Evolutionary conservation across 2,329 filamentous ascomycete species (phyloP).

Genomic region (Fusarium torulosum): DNA sequence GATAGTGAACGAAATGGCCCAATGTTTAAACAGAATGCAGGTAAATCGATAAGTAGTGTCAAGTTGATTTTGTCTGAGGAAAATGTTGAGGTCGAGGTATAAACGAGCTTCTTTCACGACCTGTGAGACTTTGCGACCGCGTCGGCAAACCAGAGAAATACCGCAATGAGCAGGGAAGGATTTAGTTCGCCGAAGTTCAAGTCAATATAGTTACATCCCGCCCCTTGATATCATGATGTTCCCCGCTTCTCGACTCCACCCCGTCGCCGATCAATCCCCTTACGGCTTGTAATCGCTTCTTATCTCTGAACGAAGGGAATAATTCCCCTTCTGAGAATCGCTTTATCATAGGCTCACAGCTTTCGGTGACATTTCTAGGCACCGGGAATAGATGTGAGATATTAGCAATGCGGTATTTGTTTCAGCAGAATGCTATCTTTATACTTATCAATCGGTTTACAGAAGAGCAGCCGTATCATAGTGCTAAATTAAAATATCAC

Average conservation of each 20-base stretch:
- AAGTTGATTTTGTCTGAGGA: too few relatives aligned
- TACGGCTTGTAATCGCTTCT: not conserved
- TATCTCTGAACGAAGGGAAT: not conserved
- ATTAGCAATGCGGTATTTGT: not conserved
- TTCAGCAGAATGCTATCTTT: fast-evolving
- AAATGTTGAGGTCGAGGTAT: not conserved
- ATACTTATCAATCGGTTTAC: not conserved
- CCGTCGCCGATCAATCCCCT: constrained; percentile 2
- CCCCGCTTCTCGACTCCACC: not conserved
- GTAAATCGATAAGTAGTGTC: too few relatives aligned
- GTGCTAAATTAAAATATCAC: too few relatives aligned
- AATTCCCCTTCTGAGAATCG: constrained; percentile 7
- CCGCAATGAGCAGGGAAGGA: not conserved
- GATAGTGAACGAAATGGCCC: not conserved
- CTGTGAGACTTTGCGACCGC: not conserved
- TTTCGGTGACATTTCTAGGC: not conserved
- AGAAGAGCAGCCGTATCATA: not conserved
- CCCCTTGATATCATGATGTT: not conserved
- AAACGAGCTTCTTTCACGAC: not conserved
- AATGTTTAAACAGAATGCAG: too few relatives aligned
- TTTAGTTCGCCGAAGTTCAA: not conserved
- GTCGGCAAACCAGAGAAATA: not conserved
- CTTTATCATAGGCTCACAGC: not conserved
- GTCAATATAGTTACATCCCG: not conserved
- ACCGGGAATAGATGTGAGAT: not conserved